phyloP scores from a whole-genome alignment of 192 early-diverging fungal genomes.

The Glomus cerebriforme region DNA sequence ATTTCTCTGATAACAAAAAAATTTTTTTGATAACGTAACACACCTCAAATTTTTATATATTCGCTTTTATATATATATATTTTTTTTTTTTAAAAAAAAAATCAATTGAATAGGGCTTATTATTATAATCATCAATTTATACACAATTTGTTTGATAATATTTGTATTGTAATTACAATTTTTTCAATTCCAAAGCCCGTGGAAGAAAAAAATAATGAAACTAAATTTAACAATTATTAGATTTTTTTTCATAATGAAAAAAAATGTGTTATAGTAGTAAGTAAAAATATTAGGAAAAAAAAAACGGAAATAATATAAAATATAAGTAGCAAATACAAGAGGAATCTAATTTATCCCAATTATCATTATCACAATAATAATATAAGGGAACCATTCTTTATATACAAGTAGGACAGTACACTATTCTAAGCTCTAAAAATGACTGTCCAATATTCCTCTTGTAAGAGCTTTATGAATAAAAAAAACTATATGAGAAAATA shows the following conservation, averaged over 20 bases:
- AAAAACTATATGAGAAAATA: not conserved
- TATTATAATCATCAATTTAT: not conserved
- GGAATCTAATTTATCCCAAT: conserved; percentile 12
- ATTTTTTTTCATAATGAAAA: not conserved
- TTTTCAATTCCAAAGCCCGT: not conserved
- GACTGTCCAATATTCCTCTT: conserved; percentile 9
- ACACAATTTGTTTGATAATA: conserved; percentile 12
- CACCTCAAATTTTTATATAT: not conserved
- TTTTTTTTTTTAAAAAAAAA: conserved; percentile 15
- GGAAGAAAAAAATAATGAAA: not conserved
- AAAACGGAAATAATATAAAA: not conserved
- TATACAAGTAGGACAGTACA: conserved; percentile 9
- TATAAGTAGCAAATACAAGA: not conserved
- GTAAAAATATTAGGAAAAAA: not conserved
- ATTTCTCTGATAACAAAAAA: not conserved
- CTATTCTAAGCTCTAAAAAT: conserved; percentile 12
- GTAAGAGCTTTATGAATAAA: not conserved
- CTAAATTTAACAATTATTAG: conserved; percentile 11
- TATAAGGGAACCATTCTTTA: not conserved
- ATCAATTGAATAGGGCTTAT: conserved; percentile 14
- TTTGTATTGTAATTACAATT: not conserved
- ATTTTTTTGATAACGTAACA: not conserved
- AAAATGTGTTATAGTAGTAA: not conserved
- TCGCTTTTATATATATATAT: not conserved
- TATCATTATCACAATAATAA: not conserved